Percentiles rank a stretch among this genome's conserved stretches.
Conservation (phyloP, 1,284 basidiomycete species). For the Xerocomus tenax region DNA sequence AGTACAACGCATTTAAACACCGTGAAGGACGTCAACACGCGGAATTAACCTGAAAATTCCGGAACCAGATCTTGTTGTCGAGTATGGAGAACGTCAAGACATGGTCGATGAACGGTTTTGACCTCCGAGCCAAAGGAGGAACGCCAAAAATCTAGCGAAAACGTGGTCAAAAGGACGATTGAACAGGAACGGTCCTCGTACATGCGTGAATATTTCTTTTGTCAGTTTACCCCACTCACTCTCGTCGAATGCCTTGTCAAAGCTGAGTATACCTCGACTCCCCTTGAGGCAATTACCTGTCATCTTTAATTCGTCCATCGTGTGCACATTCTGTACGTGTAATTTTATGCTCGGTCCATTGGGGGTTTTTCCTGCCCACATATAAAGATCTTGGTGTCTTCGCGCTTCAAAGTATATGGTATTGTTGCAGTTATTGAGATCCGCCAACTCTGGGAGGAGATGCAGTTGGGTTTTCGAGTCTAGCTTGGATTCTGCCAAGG, state of each 20-base stretch:
- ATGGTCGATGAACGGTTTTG: conserved; percentile 98
- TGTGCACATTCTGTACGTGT: conserved; percentile 97
- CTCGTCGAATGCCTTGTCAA: conserved; percentile 87
- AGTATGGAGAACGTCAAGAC: conserved; percentile 92
- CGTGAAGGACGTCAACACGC: background rate
- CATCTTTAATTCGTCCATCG: conserved; percentile 99
- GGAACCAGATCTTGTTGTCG: conserved; percentile 98
- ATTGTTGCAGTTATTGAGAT: conserved; percentile 97
- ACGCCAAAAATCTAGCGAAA: conserved; percentile 82
- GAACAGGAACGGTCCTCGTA: conserved; percentile 37
- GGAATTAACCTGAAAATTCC: conserved; percentile 82
- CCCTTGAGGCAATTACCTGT: conserved; percentile 98
- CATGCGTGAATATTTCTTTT: conserved; percentile 95
- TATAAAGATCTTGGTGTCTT: conserved; percentile 89
- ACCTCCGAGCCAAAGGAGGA: conserved; percentile 77
- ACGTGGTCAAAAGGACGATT: conserved; percentile 9
- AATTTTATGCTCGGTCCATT: conserved; percentile 97
- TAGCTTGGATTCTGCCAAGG: conserved; percentile 76
- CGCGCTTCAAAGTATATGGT: conserved; percentile 96
- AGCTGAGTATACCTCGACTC: conserved; percentile 84
- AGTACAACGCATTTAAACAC: conserved; percentile 5
- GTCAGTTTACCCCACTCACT: conserved; percentile 82
- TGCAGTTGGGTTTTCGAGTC: conserved; percentile 95
- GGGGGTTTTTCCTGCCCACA: conserved; percentile 95
- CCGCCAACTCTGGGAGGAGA: conserved; percentile 92